Conservation (phyloP, 805 yeast species). For the Candida awuae region DNA sequence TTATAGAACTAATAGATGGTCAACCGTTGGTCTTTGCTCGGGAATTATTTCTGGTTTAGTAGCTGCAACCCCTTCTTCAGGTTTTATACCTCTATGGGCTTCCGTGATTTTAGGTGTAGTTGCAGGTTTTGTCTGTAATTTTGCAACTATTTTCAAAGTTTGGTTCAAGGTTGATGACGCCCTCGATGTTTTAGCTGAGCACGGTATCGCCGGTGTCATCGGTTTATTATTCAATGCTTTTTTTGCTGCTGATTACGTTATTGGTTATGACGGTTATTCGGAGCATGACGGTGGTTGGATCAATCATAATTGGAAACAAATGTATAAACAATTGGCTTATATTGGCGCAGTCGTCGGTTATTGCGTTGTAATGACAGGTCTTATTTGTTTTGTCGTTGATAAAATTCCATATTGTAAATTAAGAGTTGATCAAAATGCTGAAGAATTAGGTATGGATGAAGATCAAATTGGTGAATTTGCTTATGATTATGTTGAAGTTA, state of each 20-base stretch:
- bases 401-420: conserved; percentile 74
- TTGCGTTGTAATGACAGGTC: conserved; percentile 64
- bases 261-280: conserved; percentile 84
- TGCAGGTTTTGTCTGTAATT: conserved; percentile 81
- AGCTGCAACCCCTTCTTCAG: conserved; percentile 95
- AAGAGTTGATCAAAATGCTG: conserved; percentile 78
- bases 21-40: conserved; percentile 90
- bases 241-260: conserved; percentile 79
- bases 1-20: conserved; percentile 83
- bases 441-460: conserved; percentile 86
- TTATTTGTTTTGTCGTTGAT: conserved; percentile 67
- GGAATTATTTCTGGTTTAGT: conserved; percentile 94
- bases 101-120: conserved; percentile 77
- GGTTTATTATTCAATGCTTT: conserved; percentile 86
- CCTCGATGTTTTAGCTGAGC: conserved; percentile 95
- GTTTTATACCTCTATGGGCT: conserved; percentile 86
- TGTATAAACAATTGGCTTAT: conserved; percentile 85
- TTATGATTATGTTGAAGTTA: conserved; percentile 94
- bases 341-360: conserved; percentile 69
- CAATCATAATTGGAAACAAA: conserved; percentile 81
- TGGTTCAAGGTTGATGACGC: conserved; percentile 82
- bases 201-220: conserved; percentile 90
- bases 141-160: conserved; percentile 80
- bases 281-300: conserved; percentile 90
- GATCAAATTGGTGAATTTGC: conserved; percentile 98